These are phyloP conservation scores for Populus nigra DNA, from an alignment of 345 rosid genomes.

Conservation along the genomic window DNA sequence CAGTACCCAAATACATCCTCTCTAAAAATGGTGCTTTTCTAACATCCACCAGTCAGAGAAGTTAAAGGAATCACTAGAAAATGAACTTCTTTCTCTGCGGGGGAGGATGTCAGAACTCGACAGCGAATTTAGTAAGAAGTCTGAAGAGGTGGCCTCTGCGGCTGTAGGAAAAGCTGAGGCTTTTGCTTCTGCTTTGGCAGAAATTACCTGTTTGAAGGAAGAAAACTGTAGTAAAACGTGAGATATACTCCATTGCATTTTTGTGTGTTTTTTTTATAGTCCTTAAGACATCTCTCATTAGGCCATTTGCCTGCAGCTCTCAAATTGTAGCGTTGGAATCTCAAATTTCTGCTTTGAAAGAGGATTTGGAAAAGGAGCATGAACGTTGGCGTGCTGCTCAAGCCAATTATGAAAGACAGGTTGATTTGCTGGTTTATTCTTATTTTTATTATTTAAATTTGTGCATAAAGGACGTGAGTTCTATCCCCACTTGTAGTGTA, in stretches of 20 bases:
- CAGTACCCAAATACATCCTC: not conserved
- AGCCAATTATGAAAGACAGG: conserved; percentile 97
- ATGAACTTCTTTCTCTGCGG: conserved; percentile 62
- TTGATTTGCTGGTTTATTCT: conserved; percentile 19
- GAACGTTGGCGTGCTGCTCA: conserved; percentile 77
- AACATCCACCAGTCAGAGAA: conserved; percentile 57
- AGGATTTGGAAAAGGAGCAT: conserved; percentile 68
- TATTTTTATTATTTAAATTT: not conserved
- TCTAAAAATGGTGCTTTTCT: not conserved
- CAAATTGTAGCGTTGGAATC: conserved; percentile 59
- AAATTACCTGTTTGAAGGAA: conserved; percentile 67
- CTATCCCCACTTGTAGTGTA: not conserved
- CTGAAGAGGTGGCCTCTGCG: conserved; percentile 61
- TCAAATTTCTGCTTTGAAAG: conserved; percentile 60
- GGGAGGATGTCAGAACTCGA: conserved; percentile 72
- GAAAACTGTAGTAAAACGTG: conserved; percentile 63
- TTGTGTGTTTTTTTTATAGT: not conserved
- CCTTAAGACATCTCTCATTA: conserved; percentile 14
- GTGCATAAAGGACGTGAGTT: not conserved
- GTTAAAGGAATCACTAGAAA: conserved; percentile 64
- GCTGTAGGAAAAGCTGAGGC: conserved; percentile 69
- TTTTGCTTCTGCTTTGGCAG: conserved; percentile 59
- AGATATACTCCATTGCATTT: conserved; percentile 11
- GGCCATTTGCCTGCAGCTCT: conserved; percentile 50
- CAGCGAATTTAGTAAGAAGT: conserved; percentile 59